Evolutionary conservation across 2,329 filamentous ascomycete species (phyloP).

Genomic region (Aspergillus bombycis): DNA sequence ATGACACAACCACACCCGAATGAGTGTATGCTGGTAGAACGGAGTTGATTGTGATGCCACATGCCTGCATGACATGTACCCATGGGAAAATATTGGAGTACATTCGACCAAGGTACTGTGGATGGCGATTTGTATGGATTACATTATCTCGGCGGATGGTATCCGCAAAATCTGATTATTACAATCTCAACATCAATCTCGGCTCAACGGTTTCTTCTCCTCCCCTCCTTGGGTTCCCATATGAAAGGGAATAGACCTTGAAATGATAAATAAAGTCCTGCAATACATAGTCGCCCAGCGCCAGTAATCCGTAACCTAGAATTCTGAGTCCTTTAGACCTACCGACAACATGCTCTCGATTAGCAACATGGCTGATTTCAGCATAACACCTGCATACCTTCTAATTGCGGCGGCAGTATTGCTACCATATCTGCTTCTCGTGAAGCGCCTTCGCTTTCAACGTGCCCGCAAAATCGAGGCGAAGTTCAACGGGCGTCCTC

Average conservation of each 20-base stretch:
- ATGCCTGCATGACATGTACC: not conserved
- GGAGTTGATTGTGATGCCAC: not conserved
- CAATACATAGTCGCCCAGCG: not conserved
- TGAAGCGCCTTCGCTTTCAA: not conserved
- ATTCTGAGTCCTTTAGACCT: not conserved
- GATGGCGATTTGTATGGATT: not conserved
- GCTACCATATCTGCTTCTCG: not conserved
- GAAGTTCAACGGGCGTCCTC: conserved; percentile 6
- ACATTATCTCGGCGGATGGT: conserved; percentile 1
- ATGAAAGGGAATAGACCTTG: not conserved
- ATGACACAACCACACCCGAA: not conserved
- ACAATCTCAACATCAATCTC: not conserved
- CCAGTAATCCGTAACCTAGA: not conserved
- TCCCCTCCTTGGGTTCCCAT: not conserved
- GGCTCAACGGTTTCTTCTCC: not conserved
- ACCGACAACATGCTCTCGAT: not conserved
- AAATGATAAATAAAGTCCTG: not conserved
- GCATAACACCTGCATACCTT: not conserved
- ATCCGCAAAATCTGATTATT: not conserved
- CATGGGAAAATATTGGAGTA: not conserved
- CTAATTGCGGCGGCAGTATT: not conserved
- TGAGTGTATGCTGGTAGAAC: not conserved
- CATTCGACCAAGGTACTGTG: not conserved
- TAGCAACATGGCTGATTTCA: not conserved
- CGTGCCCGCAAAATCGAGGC: not conserved